phyloP scores from a whole-genome alignment of 1,139 yeast species.

The Saccharomycopsis phalli region DNA sequence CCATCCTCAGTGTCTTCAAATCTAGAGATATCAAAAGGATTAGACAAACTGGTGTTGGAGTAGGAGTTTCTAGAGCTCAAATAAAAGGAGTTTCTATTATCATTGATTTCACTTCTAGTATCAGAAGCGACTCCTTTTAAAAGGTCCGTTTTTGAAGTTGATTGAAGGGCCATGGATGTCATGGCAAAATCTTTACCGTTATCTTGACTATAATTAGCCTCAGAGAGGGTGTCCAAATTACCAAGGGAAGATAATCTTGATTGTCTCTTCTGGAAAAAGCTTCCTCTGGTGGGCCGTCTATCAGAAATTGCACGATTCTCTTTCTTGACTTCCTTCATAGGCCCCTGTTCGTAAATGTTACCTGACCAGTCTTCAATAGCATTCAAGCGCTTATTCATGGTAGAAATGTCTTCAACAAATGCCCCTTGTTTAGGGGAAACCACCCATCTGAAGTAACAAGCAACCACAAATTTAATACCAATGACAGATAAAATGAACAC shows the following conservation, averaged over 20 bases:
- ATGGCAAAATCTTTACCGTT: constrained; percentile 22
- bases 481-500: constrained; percentile 80
- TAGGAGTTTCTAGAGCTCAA: constrained; percentile 8
- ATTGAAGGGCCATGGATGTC: constrained; percentile 33
- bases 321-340: constrained; percentile 44
- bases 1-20: constrained; percentile 27
- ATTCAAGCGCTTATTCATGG: constrained; percentile 43
- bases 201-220: constrained; percentile 12
- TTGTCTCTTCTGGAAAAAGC: constrained; percentile 25
- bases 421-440: constrained; percentile 78
- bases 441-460: constrained; percentile 84
- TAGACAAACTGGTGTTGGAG: constrained; percentile 14
- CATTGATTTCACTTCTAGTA: neutral
- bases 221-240: constrained; percentile 16
- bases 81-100: constrained; percentile 11
- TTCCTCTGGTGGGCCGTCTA: constrained; percentile 23
- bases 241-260: constrained; percentile 23
- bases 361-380: constrained; percentile 79
- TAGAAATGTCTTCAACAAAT: constrained; percentile 44
- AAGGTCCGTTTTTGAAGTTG: constrained; percentile 19
- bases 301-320: constrained; percentile 24
- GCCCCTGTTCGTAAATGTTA: constrained; percentile 42
- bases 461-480: constrained; percentile 65
- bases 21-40: constrained; percentile 30
- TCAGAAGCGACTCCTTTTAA: too few species aligned